Base-by-base conservation (phyloP, 345 rosid genomes). In the Salix exigua region DNA sequence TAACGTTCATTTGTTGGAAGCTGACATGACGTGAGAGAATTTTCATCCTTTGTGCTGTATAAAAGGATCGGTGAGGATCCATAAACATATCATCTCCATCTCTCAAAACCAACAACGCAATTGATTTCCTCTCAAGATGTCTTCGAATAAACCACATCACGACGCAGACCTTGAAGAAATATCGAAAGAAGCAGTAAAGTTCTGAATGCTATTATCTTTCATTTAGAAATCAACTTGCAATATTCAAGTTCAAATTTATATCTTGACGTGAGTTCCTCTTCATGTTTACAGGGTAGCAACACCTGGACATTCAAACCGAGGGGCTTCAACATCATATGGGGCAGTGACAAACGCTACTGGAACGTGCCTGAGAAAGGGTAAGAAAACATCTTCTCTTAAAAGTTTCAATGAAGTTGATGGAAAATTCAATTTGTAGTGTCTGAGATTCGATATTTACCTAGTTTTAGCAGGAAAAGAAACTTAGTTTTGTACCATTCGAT, bases 241-340 rank as follows among this genome's bases (percentile, higher is more conserved):
- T 19, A 53, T 58, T 58, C 28, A 58, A 58, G 62, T 9, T 58
- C 14, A 58, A 10, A n/a, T 11, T n/a, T 9, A n/a, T 58, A 1
- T n/a, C 14, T 58, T n/a, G 14, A 58, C 11, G 28, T 9, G 62
- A n/a, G 11, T 9, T n/a, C 62, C 62, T 58, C 62, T 4, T 58
- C 62, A 4, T n/a, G 28, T n/a, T 58, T 58, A 58, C 62, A 58
- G 62, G 28, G 0, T 0, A 58, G 11, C 0, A n/a, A n/a, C 5
- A 0, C 0, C 16, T 77, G 70, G 74, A 1, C 4, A 30, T 51
- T 80, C 0, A 70, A 1, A 9, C 79, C 86, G 0, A 23, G 1
- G 48, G 74, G 17, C 2, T 48, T 83, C 4, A 72, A 19, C 72
- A 80, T 83, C 73, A 50, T 80, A 46, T 83, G 86, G 86, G 83